Evolutionary conservation across 306 rosid species (phyloP), one percentile per base, ranked within the genome.

Genomic region (Corylus avellana): DNA sequence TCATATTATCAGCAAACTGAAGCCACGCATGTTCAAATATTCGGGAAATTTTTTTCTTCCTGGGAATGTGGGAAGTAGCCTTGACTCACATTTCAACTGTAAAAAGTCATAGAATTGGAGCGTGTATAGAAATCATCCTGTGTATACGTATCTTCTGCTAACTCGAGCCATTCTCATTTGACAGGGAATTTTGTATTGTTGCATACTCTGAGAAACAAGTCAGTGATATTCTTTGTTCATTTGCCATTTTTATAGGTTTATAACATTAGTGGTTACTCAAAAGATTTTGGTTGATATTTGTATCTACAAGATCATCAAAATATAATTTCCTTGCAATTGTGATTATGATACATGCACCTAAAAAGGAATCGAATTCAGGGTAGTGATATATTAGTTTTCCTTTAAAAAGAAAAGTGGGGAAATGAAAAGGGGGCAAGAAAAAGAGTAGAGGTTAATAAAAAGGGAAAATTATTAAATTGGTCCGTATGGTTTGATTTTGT

Each of bases 141-240:
- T 75, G 79, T 82, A 75, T 62, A 68, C 70, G 22, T 22, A 22
- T 22, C n/a, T 22, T 82, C 25, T 73, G 75, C 27, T 75, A 77
- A 75, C 39, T 54, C 48, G 47, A 77, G 79, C 77, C 62, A 79
- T 80, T 55, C 68, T 84, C 81, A 51, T 73, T 57, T 16, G 53
- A 55, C 51, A 79, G 90, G 87, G 87, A 82, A 71, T 82, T 86
- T 82, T 86, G 83, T 73, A 77, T 70, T 72, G 73, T 73, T 58
- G 72, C 61, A 70, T 47, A 79, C 32, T 75, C 16, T 4, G 7
- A 74, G 74, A 79, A 73, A 78, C 72, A 67, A 75, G 61, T 57
- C 66, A 53, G 67, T 70, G 8, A 70, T 80, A 70, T 81, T 87
- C 86, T 84, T 82, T 87, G 47, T 79, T 78, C 58, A 18, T 87